phyloP scores from a whole-genome alignment of 352 stramenopile genomes.

The Phytophthora sp. region DNA sequence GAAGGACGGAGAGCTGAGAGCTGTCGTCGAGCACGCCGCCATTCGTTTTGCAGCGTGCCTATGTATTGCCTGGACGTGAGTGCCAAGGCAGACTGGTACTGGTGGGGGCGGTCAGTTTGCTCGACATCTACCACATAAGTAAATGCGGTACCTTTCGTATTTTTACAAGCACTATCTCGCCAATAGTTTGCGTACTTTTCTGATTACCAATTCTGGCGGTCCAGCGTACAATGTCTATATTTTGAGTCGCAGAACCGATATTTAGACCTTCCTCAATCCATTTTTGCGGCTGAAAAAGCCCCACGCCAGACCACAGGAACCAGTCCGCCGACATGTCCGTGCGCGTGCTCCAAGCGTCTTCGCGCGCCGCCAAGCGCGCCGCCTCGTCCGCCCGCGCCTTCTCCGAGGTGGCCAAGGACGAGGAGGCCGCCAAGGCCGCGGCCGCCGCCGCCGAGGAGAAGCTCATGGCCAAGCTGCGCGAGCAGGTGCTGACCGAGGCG shows the following conservation, averaged over 20 bases:
- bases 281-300: constrained; percentile 27
- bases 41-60: constrained; percentile 9
- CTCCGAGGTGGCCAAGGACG: constrained; percentile 52
- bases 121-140: constrained; percentile 26
- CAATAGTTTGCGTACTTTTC: background rate
- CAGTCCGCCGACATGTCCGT: constrained; percentile 37
- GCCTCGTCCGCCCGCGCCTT: constrained; percentile 34
- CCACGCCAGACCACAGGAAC: constrained; percentile 7
- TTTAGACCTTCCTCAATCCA: constrained; percentile 11
- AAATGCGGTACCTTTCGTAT: constrained; percentile 36
- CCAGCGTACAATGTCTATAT: constrained; percentile 12
- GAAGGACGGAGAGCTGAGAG: constrained; percentile 14
- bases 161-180: constrained; percentile 1
- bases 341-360: constrained; percentile 47
- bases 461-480: constrained; percentile 60
- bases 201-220: constrained; percentile 28
- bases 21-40: constrained; percentile 9
- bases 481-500: constrained; percentile 52
- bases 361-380: constrained; percentile 13
- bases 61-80: constrained; percentile 10
- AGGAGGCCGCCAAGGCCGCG: constrained; percentile 48
- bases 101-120: constrained; percentile 5
- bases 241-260: background rate
- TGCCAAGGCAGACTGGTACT: constrained; percentile 12
- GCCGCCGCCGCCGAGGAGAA: constrained; percentile 36